Evolutionary conservation across 768 basidiomycete genomes (phyloP).

Genomic region (Cystobasidium onofrii): DNA sequence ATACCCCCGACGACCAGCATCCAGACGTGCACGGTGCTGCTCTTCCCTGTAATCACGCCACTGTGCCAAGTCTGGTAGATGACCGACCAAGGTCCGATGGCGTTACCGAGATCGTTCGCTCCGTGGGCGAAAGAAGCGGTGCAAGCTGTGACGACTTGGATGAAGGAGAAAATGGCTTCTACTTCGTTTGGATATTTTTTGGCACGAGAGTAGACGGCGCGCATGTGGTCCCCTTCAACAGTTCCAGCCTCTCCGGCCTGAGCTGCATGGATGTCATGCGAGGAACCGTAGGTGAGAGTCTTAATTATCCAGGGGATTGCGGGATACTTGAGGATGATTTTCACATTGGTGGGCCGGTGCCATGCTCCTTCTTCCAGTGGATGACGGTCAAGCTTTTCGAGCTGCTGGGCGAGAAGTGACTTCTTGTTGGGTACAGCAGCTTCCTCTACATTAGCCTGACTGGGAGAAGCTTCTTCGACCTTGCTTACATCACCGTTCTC

Average conservation of each 20-base stretch:
- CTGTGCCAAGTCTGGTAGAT: constrained; percentile 47
- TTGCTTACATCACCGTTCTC: no score
- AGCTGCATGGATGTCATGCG: constrained; percentile 41
- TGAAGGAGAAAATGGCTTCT: constrained; percentile 49
- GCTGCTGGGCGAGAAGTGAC: constrained; percentile 32
- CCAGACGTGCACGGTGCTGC: constrained; percentile 46
- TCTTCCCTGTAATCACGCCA: constrained; percentile 41
- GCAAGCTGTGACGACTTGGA: constrained; percentile 49
- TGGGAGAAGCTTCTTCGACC: no score
- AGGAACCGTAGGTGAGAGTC: constrained; percentile 35
- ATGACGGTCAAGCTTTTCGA: constrained; percentile 41
- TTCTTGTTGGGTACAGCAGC: constrained; percentile 25
- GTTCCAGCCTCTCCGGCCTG: constrained; percentile 37
- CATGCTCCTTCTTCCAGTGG: constrained; percentile 44
- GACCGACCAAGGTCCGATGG: constrained; percentile 46
- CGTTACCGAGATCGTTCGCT: constrained; percentile 48
- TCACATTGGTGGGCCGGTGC: constrained; percentile 46
- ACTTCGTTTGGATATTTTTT: constrained; percentile 48
- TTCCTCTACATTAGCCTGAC: no score
- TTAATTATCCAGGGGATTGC: constrained; percentile 30
- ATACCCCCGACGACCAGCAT: constrained; percentile 45
- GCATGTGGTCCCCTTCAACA: constrained; percentile 43
- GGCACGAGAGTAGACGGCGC: constrained; percentile 44
- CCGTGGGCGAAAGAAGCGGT: constrained; percentile 51
- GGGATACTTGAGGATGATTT: constrained; percentile 46